Base-by-base conservation (phyloP, 73 alveolate species). In the Breviolum minutum region DNA sequence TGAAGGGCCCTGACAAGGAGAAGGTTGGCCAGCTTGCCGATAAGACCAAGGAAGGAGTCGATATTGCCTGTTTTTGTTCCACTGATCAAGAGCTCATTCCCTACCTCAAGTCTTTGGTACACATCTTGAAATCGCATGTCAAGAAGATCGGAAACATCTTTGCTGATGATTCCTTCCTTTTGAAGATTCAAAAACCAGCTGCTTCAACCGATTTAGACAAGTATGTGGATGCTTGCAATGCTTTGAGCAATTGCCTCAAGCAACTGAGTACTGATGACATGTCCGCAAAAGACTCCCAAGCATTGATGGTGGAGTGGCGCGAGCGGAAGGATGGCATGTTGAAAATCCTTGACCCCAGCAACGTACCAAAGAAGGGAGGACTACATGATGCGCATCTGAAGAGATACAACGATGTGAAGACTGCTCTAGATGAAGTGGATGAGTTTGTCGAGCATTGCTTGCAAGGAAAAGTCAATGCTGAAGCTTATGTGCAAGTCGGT, bases 1-100 rank as follows among this genome's bases (percentile, higher is more conserved):
- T 77, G 27, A 77, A 77, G 17, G 87, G 87, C 5, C 66, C n/a
- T 7, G 87, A 77, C 87, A 77, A 32, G 64, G 87, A 77, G 66
- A 77, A 77, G 64, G 66, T 77, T 6, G 29, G 29, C 66, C 9
- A 19, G 7, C 84, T 74, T 13, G 7, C 60, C 6, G 84, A 74
- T 7, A 4, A 7, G 29, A 61, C 29, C 16, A 6, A 6, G 8
- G 7, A 77, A 4, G 63, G 66, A 4, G 64, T 77, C 66, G 40
- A 12, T 2, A 7, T 77, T 5, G 32, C n/a, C 64, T 30, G 29
- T 20, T 26, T 11, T 24, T 30, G 66, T 2, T 77, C 87, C 14
- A 7, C 40, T 26, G 8, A 27, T 6, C 5, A 5, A 8, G 87
- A 77, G n/a, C 14, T 77, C 66, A 8, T 77, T 9, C 87, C 87